Conservation (phyloP, 2,329 filamentous ascomycete genomes). For the Colletotrichum falcatum region DNA sequence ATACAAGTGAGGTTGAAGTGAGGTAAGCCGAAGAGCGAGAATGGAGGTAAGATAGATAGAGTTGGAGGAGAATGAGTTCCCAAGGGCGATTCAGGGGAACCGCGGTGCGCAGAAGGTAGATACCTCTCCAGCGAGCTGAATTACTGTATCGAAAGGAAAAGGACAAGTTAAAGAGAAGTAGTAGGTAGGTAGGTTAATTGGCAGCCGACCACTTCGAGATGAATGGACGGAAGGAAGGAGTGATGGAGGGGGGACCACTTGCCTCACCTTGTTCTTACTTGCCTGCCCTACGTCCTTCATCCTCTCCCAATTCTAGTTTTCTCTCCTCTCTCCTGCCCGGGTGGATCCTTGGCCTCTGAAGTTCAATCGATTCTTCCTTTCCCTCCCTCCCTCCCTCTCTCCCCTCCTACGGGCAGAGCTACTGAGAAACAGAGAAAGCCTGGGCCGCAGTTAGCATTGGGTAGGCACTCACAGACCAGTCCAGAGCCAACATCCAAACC, state of each 20-base stretch:
- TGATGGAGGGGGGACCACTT: conserved; percentile 22
- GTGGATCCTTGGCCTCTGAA: not conserved
- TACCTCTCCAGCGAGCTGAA: not conserved
- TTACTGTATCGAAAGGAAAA: not conserved
- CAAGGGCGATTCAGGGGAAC: not conserved
- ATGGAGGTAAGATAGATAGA: not conserved
- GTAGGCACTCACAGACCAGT: not conserved
- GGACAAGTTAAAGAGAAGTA: not conserved
- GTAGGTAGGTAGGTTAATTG: not conserved
- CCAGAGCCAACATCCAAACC: not conserved
- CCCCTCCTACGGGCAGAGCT: not conserved
- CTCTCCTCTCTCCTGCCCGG: too few species aligned
- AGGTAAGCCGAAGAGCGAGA: not conserved
- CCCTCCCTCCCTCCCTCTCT: not conserved
- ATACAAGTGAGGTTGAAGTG: not conserved
- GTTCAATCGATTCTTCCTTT: not conserved
- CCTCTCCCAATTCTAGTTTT: not conserved
- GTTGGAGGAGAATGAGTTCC: not conserved
- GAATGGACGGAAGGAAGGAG: not conserved
- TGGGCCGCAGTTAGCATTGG: not conserved
- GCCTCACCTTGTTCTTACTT: conserved; percentile 12
- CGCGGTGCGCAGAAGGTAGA: not conserved
- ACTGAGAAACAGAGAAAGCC: conserved; percentile 3
- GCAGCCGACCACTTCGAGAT: not conserved
- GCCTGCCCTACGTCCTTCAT: not conserved